A percentile compares a stretch with the other conserved stretches of the same genome.
Evolutionary conservation across 805 yeast species (phyloP).

Genomic region (Monosporozyma siamensis): DNA sequence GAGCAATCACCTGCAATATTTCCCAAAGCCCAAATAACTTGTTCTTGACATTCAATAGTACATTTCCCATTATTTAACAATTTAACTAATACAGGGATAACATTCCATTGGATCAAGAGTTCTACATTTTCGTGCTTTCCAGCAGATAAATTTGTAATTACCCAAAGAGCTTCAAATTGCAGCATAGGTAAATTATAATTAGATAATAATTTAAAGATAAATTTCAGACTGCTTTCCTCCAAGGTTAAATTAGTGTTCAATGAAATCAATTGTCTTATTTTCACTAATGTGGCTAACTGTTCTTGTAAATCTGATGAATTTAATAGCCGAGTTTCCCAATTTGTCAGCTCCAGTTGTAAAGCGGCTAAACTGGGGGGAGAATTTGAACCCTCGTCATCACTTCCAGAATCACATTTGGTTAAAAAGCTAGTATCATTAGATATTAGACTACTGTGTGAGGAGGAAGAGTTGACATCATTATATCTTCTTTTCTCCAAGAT

Average conservation of each 20-base stretch:
- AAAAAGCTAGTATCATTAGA: no score
- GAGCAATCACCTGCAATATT: slow-evolving; percentile 96
- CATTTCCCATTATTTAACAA: slow-evolving; percentile 50
- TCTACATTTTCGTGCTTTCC: slow-evolving; percentile 81
- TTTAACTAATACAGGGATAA: slow-evolving; percentile 79
- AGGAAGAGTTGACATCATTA: slow-evolving; percentile 39
- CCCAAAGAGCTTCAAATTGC: slow-evolving; percentile 97
- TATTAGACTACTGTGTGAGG: no score
- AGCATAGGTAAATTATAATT: slow-evolving; percentile 57
- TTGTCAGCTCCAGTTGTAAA: slow-evolving; percentile 36
- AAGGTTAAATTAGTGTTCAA: slow-evolving; percentile 57
- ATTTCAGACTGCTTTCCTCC: background rate
- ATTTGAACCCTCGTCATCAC: slow-evolving; percentile 18
- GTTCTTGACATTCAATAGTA: slow-evolving; percentile 85
- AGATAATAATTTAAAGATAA: background rate
- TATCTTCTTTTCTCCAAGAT: slow-evolving; percentile 85
- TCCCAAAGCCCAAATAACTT: slow-evolving; percentile 97
- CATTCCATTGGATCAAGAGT: slow-evolving; percentile 81
- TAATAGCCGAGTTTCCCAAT: slow-evolving; percentile 45
- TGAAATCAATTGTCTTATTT: slow-evolving; percentile 81
- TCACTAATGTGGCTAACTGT: slow-evolving; percentile 77
- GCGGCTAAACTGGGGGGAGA: slow-evolving; percentile 30
- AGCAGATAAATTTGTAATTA: slow-evolving; percentile 88
- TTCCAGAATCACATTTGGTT: slow-evolving; percentile 44
- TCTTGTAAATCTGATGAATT: slow-evolving; percentile 57